phyloP scores from a whole-genome alignment of 2,329 filamentous ascomycete genomes.

The Pyrenochaeta sp. region DNA sequence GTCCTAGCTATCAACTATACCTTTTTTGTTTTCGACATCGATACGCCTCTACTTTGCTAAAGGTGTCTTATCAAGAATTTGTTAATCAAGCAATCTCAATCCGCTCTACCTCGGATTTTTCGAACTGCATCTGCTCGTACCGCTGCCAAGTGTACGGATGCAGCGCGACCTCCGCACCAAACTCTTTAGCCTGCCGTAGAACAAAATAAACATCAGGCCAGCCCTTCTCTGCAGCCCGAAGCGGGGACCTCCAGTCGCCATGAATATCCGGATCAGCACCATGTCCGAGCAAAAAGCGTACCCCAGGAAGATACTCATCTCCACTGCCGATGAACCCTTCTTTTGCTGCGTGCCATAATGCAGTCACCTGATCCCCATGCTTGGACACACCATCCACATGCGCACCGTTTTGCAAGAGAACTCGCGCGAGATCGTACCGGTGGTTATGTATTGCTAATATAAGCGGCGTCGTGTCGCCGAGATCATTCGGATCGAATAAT shows the following conservation, averaged over 20 bases:
- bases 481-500: not conserved
- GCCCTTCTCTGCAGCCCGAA: not conserved
- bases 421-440: slow-evolving; percentile 4
- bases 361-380: not conserved
- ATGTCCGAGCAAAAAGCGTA: slow-evolving; percentile 3
- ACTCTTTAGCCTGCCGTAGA: not conserved
- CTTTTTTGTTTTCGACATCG: no score
- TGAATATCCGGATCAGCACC: slow-evolving; percentile 4
- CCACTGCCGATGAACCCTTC: not conserved
- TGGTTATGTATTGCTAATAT: not conserved
- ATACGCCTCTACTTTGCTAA: no score
- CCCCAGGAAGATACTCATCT: not conserved
- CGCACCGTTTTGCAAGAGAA: slow-evolving; percentile 2
- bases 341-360: slow-evolving; percentile 2
- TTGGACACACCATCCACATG: not conserved
- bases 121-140: not conserved
- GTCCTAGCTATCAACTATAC: not conserved
- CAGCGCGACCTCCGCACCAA: not conserved
- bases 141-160: not conserved
- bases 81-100: no score
- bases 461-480: not conserved
- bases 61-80: no score
- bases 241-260: slow-evolving; percentile 2
- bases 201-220: slow-evolving; percentile 1
- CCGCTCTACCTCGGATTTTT: no score